These are phyloP conservation scores for Deuterostichococcus epilithicus DNA, from an alignment of 139 green algal genomes.

Conservation along the genomic window DNA sequence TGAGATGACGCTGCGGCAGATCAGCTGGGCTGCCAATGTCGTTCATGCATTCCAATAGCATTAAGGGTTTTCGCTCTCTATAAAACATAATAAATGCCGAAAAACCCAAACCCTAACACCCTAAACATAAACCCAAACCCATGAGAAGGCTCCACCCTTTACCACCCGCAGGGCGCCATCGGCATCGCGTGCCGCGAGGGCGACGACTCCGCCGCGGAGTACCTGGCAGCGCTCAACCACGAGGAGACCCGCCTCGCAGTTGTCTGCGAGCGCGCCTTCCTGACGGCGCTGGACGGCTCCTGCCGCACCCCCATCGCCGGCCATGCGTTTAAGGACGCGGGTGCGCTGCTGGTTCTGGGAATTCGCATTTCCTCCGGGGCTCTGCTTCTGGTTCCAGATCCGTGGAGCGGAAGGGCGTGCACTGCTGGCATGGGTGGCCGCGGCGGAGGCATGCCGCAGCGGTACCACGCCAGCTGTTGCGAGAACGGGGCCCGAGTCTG, in stretches of 20 bases:
- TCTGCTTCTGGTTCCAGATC: not conserved
- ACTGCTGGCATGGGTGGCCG: not conserved
- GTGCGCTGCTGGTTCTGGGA: constrained; percentile 12
- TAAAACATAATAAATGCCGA: no score
- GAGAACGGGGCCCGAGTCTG: no score
- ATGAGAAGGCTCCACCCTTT: no score
- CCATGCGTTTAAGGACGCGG: constrained; percentile 32
- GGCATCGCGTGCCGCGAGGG: constrained; percentile 93
- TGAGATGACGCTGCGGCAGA: no score
- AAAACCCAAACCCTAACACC: no score
- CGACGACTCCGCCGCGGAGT: constrained; percentile 61
- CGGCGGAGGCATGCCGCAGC: not conserved
- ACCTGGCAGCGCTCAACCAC: constrained; percentile 91
- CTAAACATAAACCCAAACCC: no score
- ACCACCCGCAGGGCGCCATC: constrained; percentile 91
- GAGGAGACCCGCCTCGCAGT: constrained; percentile 95
- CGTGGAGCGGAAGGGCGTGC: not conserved
- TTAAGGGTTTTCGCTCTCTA: no score
- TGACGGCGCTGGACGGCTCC: constrained; percentile 92
- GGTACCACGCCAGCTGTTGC: not conserved
- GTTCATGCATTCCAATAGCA: no score
- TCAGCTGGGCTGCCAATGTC: no score
- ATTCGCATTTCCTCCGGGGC: not conserved
- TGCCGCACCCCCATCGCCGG: constrained; percentile 98
- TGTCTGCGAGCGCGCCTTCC: constrained; percentile 91